phyloP scores from a whole-genome alignment of 176 grass and related monocot species.

The Paspalum notatum region DNA sequence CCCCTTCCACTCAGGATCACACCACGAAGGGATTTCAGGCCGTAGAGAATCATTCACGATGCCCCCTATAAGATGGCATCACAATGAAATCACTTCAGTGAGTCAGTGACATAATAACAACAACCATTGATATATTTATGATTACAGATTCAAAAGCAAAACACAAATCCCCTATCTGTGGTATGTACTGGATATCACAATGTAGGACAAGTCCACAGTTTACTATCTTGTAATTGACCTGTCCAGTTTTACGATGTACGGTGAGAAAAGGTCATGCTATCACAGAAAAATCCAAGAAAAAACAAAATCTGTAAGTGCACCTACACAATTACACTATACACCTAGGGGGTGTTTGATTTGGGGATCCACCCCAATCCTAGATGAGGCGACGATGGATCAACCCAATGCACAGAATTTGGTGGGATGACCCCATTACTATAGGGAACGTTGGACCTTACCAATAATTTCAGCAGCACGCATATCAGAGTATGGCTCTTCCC shows the following conservation, averaged over 20 bases:
- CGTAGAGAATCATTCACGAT: conserved; percentile 83
- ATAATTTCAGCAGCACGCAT: conserved; percentile 87
- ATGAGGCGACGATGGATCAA: no score
- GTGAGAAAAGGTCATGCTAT: neutral
- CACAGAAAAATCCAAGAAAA: neutral
- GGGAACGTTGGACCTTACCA: conserved; percentile 51
- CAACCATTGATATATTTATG: conserved; percentile 18
- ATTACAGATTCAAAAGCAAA: conserved; percentile 33
- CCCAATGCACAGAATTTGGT: no score
- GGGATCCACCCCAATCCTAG: no score
- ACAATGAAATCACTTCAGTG: conserved; percentile 30
- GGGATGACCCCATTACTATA: neutral
- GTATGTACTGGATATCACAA: conserved; percentile 3
- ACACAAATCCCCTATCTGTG: conserved; percentile 16
- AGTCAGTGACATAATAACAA: conserved; percentile 7
- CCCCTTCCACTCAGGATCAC: conserved; percentile 98
- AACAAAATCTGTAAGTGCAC: neutral
- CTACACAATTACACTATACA: neutral
- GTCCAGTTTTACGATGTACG: conserved; percentile 8
- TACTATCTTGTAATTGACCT: conserved; percentile 11
- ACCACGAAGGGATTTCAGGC: conserved; percentile 90
- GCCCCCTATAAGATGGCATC: conserved; percentile 59
- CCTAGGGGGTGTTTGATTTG: neutral
- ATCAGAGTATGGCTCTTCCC: conserved; percentile 91
- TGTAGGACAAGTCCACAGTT: neutral